Conservation (phyloP, 1,284 basidiomycete species). For the Meira miltonrushii region DNA sequence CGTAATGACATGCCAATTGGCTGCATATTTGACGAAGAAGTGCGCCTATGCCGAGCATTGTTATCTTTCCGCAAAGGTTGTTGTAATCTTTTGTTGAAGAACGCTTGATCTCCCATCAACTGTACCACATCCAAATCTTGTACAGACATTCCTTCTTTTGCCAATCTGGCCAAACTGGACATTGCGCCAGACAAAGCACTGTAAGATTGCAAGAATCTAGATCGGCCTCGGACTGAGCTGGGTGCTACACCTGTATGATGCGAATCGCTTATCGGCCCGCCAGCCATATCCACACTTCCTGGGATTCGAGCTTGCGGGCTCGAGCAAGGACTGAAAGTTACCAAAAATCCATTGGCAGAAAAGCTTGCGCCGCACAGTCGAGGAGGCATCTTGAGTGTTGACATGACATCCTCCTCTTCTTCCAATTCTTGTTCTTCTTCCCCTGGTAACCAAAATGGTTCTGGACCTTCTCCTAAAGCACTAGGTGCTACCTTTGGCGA, state of each 20-base stretch:
- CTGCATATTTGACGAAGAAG: too few relatives aligned
- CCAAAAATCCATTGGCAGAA: slow-evolving; percentile 7
- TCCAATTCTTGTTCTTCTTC: slow-evolving; percentile 12
- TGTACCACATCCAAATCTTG: slow-evolving; percentile 12
- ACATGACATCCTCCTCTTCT: slow-evolving; percentile 8
- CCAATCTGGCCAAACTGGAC: slow-evolving; percentile 13
- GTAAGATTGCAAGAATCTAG: slow-evolving; percentile 15
- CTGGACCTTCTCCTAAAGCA: not conserved
- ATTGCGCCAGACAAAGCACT: slow-evolving; percentile 13
- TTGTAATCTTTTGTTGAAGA: slow-evolving; percentile 2
- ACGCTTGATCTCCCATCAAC: slow-evolving; percentile 9
- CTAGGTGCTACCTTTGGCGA: too few relatives aligned
- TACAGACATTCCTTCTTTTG: slow-evolving; percentile 5
- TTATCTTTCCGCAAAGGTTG: not conserved
- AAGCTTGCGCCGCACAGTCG: slow-evolving; percentile 15
- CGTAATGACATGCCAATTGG: too few relatives aligned
- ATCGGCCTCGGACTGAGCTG: not conserved
- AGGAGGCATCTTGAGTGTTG: slow-evolving; percentile 12
- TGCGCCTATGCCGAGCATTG: too few relatives aligned
- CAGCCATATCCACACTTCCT: not conserved
- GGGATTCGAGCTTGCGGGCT: not conserved
- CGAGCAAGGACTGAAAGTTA: slow-evolving; percentile 1
- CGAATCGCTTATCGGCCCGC: not conserved
- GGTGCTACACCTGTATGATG: not conserved
- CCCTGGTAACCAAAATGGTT: slow-evolving; percentile 1